A percentile compares a stretch with the other conserved stretches of the same genome.
phyloP scores from a whole-genome alignment of 176 grass and related monocot species.

The Bolboschoenus planiculmis region DNA sequence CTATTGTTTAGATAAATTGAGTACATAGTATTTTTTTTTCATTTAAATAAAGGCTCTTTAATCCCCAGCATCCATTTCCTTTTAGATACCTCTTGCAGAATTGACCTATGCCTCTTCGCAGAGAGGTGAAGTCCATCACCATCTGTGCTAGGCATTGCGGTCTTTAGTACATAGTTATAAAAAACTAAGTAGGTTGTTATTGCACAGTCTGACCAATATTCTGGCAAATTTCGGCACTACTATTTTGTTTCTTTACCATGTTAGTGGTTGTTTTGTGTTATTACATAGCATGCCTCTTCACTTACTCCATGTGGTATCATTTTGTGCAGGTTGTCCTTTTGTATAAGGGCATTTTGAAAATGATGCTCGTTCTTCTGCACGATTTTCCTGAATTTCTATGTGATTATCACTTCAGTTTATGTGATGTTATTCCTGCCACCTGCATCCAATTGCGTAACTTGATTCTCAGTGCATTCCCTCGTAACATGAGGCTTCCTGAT shows the following conservation, averaged over 20 bases:
- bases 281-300: not conserved
- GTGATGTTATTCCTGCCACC: constrained; percentile 85
- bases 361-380: constrained; percentile 88
- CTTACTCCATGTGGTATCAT: not conserved
- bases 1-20: not conserved
- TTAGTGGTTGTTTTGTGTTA: not conserved
- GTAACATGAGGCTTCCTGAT: constrained; percentile 97
- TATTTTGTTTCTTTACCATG: not conserved
- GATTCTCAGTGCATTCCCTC: constrained; percentile 95
- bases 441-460: constrained; percentile 99
- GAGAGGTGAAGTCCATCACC: not conserved
- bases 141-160: not conserved
- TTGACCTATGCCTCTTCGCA: not conserved
- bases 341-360: constrained; percentile 86
- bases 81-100: not conserved
- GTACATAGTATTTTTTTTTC: not conserved
- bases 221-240: not conserved
- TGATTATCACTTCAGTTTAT: constrained; percentile 97
- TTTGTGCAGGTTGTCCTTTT: constrained; percentile 61
- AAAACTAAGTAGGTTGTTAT: not conserved
- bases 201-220: not conserved
- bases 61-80: not conserved
- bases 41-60: not conserved
- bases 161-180: not conserved
- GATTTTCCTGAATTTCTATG: constrained; percentile 98